phyloP scores from a whole-genome alignment of 495 filamentous ascomycete genomes.

The Wilcoxina mikolae region DNA sequence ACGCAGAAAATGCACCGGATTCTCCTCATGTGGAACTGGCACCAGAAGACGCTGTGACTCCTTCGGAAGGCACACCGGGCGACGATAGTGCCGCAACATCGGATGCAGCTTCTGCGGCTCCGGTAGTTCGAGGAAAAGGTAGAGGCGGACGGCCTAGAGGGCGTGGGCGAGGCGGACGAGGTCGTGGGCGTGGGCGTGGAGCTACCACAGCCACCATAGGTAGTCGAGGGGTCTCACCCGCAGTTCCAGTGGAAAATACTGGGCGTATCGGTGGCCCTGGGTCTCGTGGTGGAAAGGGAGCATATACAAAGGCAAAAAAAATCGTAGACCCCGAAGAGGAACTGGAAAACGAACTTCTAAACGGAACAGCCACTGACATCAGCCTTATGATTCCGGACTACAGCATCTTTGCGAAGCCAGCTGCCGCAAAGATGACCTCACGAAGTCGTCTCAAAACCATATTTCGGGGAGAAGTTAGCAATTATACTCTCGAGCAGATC shows the following conservation, averaged over 20 bases:
- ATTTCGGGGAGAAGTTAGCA: not conserved
- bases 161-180: not conserved
- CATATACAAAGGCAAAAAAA: not conserved
- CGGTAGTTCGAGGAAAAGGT: not conserved
- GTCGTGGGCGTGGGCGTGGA: not conserved
- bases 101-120: not conserved
- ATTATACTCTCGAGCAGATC: not conserved
- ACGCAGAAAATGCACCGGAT: not conserved
- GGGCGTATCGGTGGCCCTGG: not conserved
- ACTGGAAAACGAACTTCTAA: not conserved
- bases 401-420: not conserved
- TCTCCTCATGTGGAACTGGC: not conserved
- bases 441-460: not conserved
- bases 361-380: not conserved
- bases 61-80: not conserved
- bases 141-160: not conserved
- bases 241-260: not conserved
- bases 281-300: not conserved
- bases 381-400: not conserved
- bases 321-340: not conserved
- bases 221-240: not conserved
- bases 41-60: not conserved
- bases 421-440: not conserved
- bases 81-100: not conserved
- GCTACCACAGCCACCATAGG: not conserved